A percentile compares a stretch with the other conserved stretches of the same genome.
These are phyloP conservation scores for Macrolepiota dolichaula DNA, from an alignment of 768 basidiomycete genomes.

Conservation along the genomic window DNA sequence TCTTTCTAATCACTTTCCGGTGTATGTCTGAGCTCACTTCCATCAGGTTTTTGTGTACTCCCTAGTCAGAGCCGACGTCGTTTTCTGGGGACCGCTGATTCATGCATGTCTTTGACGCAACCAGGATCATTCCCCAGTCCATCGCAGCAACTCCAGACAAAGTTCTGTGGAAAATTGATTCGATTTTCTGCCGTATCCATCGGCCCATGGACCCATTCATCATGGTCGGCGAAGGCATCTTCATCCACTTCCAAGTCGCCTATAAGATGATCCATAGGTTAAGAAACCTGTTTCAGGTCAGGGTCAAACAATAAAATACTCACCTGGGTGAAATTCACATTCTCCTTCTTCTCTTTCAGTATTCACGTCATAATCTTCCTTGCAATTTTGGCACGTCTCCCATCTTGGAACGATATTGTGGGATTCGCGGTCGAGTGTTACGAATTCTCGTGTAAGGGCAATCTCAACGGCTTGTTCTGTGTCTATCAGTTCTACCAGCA, in stretches of 20 bases:
- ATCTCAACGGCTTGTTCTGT: constrained; percentile 38
- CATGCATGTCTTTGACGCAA: constrained; percentile 38
- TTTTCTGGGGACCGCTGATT: constrained; percentile 26
- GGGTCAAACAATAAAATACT: constrained; percentile 12
- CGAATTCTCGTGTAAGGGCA: constrained; percentile 39
- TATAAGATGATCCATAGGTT: constrained; percentile 16
- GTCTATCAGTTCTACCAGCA: constrained; percentile 35
- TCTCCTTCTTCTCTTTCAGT: constrained; percentile 33
- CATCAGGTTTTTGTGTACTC: neutral
- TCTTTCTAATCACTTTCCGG: neutral
- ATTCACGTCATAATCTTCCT: constrained; percentile 42
- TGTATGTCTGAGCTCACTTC: neutral
- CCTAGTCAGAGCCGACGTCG: constrained; percentile 24
- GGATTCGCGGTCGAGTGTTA: constrained; percentile 34
- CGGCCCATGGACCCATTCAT: constrained; percentile 43
- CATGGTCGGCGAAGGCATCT: constrained; percentile 41
- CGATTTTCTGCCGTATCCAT: constrained; percentile 40
- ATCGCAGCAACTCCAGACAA: constrained; percentile 52
- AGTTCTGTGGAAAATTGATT: constrained; percentile 41
- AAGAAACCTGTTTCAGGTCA: neutral
- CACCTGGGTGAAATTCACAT: constrained; percentile 52
- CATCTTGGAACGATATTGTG: constrained; percentile 38
- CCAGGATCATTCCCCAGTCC: constrained; percentile 31
- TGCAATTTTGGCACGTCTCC: constrained; percentile 45
- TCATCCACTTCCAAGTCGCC: constrained; percentile 40